Base-by-base conservation (phyloP, 1,284 basidiomycete genomes). In the Inonotus obliquus region DNA sequence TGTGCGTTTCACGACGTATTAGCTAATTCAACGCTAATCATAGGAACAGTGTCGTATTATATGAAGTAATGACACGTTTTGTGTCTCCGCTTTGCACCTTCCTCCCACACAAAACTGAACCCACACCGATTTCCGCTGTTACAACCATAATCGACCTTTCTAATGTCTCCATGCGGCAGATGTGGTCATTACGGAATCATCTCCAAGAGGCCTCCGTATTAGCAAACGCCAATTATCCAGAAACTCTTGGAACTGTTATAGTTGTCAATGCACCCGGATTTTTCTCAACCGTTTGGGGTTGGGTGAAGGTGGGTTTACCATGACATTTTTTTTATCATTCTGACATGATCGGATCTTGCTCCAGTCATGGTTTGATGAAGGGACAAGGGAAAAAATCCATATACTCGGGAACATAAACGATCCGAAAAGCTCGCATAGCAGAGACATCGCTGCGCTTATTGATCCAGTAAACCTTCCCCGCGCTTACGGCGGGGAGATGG, bases 201-300 rank as follows among this genome's bases (percentile, higher is more conserved):
- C 79, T 92, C 11, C 85, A 89, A 66, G 84, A 91, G 68, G 86
- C 90, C 0, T 86, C 86, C 19, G 79, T 76, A 14, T 78, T 92
- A 54, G 88, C 87, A 0, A 89, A 87, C 0, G 87, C 87, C 19
- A 86, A 91, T 67, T 92, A 91, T 69, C 89, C 91, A 1, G 90
- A 92, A 71, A 89, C 87, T 0, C 73, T 90, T 44, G 76, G 79
- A 67, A 79, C 78, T 19, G 83, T 86, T 65, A 85, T 79, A 23
- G 75, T 92, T 59, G 83, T 92, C 48, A 91, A 91, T 64, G 84
- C 87, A 0, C 91, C 91, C 0, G 76, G 82, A 0, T 92, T 89
- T 75, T 91, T 91, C 70, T 81, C 86, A 1, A 89, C 85, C 1
- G 77, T 90, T 21, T 92, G 89, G 90, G 79, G 79, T 19, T 92